Evolutionary conservation across 2,329 filamentous ascomycete genomes (phyloP), one percentile per base, ranked within the genome.

Genomic region (Colletotrichum eremochloae): DNA sequence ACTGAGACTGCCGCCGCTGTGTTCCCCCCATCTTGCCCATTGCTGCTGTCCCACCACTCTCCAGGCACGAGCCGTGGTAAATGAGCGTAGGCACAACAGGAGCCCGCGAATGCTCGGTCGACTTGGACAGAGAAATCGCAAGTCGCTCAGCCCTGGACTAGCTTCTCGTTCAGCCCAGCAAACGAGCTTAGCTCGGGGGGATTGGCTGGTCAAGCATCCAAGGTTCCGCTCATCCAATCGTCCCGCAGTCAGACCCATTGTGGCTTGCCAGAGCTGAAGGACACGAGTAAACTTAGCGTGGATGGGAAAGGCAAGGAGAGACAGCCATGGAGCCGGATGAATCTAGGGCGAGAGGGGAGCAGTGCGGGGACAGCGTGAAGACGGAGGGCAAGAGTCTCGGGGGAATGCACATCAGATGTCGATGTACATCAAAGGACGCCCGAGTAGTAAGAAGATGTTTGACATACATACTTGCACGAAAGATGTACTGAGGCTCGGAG

Each of bases 181-280:
- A 64, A 66, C 58, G 74, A 79, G 78, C 77, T 78, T 78, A 66
- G 65, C 67, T 68, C 74, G 74, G 75, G 74, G 74, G 71, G 67
- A 64, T 77, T 64, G 73, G 68, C 65, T 73, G 70, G 48, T 44
- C 56, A 29, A 62, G 71, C 61, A 48, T 56, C 12, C 33, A 46
- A 67, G 40, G 66, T 72, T 64, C 70, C 68, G 61, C 56, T 63
- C 55, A 68, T 55, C 80, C 79, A 81, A 78, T 78, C 68, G 67
- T 63, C 48, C 64, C 31, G 40, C 48, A 64, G 71, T 60, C 48
- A 55, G 61, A 67, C 60, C 33, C 48, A 74, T 46, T 73, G 76
- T 80, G 78, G 77, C 76, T 80, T 81, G 78, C 81, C 80, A 77
- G 75, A 82, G 81, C 81, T 83, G 81, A 82, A 78, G 75, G 76